Evolutionary conservation across 441 rosid species (phyloP), one percentile per base, ranked within the genome.

Genomic region (Arabidopsis lyrata): DNA sequence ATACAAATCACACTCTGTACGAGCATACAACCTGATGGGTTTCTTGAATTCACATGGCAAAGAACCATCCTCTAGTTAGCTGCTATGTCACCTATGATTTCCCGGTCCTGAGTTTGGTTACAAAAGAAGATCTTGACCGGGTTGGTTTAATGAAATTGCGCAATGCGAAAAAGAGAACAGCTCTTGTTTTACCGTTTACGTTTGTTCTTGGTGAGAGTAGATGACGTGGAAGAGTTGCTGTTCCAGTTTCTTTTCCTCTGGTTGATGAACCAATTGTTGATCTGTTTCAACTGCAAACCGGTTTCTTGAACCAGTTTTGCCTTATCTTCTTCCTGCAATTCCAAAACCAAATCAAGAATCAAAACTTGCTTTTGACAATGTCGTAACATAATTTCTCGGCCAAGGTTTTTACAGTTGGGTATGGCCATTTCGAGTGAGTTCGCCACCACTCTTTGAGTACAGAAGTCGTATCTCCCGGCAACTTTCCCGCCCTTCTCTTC

Each of bases 201-300:
- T 81, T 92, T 95, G 88, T 80, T 90, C 83, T 95, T 95, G 84
- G 83, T 68, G 67, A 72, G 86, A 0, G 96, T 89, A 4, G 96
- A 89, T 18, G 80, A 76, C 65, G 93, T 74, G 44, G 99, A 92
- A 42, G 96, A 88, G 73, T 87, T 95, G 67, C 83, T 92, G 74
- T 95, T 90, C 99, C 99, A 95, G 83, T 95, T 95, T 81, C 99
- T 85, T 83, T 92, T 92, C 80, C 98, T 84, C 79, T 95, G 98
- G 79, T 94, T 94, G 80, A 94, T 94, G 75, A 94, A 94, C 98
- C 98, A 94, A 62, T 94, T 94, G 77, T 95, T 92, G 69, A 95
- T 95, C 85, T 95, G 99, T 75, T 95, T 95, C 64, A 95, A 68
- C 62, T 92, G 98, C 82, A 95, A 77, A 34, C 99, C 99, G 0